Conservation (phyloP, 129 eudicot genomes). For the Gnaphalium uliginosum region DNA sequence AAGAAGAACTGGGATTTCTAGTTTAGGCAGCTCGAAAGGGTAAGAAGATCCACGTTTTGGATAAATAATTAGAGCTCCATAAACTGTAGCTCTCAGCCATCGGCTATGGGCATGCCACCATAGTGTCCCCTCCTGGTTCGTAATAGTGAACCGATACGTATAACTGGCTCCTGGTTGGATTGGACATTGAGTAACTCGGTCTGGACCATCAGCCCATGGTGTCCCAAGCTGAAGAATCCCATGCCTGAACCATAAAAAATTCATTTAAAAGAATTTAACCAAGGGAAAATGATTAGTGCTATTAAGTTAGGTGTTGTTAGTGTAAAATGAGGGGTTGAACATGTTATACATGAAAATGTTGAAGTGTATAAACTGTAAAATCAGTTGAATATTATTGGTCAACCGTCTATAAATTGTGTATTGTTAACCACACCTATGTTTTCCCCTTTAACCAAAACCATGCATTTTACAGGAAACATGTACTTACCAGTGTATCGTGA, state of each 20-base stretch:
- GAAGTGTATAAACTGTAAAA: too few species aligned
- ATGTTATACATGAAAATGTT: too few species aligned
- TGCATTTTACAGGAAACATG: too few species aligned
- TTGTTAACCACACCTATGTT: too few species aligned
- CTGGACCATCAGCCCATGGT: constrained; percentile 75
- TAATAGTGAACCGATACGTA: constrained; percentile 50
- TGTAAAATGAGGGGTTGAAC: too few species aligned
- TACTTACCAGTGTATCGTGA: constrained; percentile 64
- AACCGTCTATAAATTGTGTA: too few species aligned
- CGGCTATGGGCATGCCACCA: constrained; percentile 81
- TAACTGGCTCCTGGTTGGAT: constrained; percentile 60
- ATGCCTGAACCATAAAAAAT: constrained; percentile 40
- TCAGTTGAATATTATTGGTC: too few species aligned
- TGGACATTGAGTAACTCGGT: constrained; percentile 41
- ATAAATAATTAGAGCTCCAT: constrained; percentile 56
- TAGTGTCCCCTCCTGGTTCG: constrained; percentile 61
- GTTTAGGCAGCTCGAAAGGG: constrained; percentile 49
- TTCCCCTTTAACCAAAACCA: too few species aligned
- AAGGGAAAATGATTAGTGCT: too few species aligned
- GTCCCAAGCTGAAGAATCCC: constrained; percentile 59
- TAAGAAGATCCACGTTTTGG: constrained; percentile 50
- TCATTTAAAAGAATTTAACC: not conserved
- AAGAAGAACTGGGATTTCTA: constrained; percentile 9
- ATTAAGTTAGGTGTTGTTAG: too few species aligned
- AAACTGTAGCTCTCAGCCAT: constrained; percentile 76